Percentiles rank a stretch among this genome's conserved stretches.
Evolutionary conservation across 23 red algal genomes (phyloP).

Genomic region (Gracilariopsis chorda): DNA sequence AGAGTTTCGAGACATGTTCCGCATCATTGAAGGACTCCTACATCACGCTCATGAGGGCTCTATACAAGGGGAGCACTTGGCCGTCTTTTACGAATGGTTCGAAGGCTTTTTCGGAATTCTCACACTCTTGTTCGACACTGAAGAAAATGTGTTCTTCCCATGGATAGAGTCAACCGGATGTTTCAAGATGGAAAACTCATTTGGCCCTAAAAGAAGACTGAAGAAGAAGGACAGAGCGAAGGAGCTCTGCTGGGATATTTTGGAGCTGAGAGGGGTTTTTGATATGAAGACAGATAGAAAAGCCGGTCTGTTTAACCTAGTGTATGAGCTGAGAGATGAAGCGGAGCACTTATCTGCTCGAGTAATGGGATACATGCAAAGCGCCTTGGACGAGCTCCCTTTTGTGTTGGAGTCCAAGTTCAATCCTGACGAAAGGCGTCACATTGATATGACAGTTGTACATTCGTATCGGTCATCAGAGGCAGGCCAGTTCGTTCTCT

Average conservation of each 20-base stretch:
- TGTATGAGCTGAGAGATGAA: constrained; percentile 41
- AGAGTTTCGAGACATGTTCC: constrained; percentile 60
- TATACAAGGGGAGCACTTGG: background rate
- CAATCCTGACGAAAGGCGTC: constrained; percentile 1
- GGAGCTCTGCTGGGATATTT: constrained; percentile 60
- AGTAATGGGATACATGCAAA: constrained; percentile 29
- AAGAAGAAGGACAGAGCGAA: constrained; percentile 36
- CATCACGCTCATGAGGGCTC: constrained; percentile 15
- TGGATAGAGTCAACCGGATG: constrained; percentile 19
- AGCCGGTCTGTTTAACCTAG: background rate
- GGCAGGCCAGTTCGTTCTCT: constrained; percentile 44
- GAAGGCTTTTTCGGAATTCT: constrained; percentile 64
- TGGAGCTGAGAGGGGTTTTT: constrained; percentile 42
- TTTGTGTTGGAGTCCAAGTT: constrained; percentile 15
- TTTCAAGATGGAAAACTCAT: constrained; percentile 15
- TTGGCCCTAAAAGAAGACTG: constrained; percentile 19
- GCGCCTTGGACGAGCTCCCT: constrained; percentile 13
- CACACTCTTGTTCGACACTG: constrained; percentile 35
- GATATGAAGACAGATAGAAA: background rate
- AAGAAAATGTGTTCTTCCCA: constrained; percentile 50
- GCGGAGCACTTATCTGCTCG: constrained; percentile 42
- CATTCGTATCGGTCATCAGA: constrained; percentile 3
- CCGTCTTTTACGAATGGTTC: constrained; percentile 54
- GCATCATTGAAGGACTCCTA: constrained; percentile 32
- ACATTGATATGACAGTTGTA: constrained; percentile 7